Conservation (phyloP, 371 early-diverging fungal species). For the Mucor velutinosus region DNA sequence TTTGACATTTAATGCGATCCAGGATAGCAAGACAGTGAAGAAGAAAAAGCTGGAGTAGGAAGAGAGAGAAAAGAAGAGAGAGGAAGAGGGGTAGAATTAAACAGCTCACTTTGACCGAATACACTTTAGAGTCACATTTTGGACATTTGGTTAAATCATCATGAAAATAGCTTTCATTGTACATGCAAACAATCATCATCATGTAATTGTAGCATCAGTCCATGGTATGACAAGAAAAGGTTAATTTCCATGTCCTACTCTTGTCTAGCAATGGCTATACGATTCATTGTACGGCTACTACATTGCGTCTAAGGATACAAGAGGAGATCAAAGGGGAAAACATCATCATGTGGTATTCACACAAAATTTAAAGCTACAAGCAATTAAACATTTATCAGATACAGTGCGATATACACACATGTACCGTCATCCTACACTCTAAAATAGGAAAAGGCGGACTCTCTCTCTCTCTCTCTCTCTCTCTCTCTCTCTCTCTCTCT, state of each 20-base stretch:
- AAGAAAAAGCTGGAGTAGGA: background rate
- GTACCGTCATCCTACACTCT: constrained; percentile 6
- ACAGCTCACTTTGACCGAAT: background rate
- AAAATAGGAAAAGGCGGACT: constrained; percentile 10
- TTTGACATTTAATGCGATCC: constrained; percentile 4
- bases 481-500: background rate
- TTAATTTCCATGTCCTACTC: background rate
- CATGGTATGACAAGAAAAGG: background rate
- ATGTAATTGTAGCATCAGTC: background rate
- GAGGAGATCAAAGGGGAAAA: background rate
- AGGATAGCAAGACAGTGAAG: background rate
- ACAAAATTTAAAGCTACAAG: background rate
- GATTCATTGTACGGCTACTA: background rate
- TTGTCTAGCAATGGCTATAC: background rate
- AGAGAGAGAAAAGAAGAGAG: background rate
- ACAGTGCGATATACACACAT: background rate
- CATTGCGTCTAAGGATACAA: background rate
- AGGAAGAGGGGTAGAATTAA: too few relatives aligned
- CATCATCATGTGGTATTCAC: constrained; percentile 18
- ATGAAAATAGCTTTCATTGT: background rate
- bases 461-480: background rate
- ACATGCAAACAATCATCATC: background rate
- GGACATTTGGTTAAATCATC: background rate
- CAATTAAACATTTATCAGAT: background rate
- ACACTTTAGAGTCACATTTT: background rate